Conservation (phyloP, 441 rosid species). For the Adansonia madagascariensis region DNA sequence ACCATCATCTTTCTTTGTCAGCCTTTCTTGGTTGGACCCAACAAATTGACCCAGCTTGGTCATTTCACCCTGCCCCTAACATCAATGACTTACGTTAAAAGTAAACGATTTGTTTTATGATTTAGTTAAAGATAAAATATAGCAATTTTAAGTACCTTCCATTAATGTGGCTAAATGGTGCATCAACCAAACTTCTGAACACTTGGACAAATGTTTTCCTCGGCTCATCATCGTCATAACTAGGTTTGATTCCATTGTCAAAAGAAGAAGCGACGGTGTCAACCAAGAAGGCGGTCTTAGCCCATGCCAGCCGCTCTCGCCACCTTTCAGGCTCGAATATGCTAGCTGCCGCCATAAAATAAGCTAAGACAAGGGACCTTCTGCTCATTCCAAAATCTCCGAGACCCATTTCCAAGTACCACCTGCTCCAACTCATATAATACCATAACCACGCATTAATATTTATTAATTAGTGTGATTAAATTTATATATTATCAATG, state of each 20-base stretch:
- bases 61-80: background rate
- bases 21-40: background rate
- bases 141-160: conserved; percentile 43
- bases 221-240: conserved; percentile 27
- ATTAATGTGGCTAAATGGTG: conserved; percentile 25
- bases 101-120: background rate
- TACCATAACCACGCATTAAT: background rate
- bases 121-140: background rate
- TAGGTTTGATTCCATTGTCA: conserved; percentile 28
- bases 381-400: conserved; percentile 52
- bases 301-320: conserved; percentile 80
- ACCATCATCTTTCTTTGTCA: background rate
- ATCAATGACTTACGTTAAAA: background rate
- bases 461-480: background rate
- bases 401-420: conserved; percentile 59
- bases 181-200: conserved; percentile 35
- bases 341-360: conserved; percentile 71
- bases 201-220: conserved; percentile 54
- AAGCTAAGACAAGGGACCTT: conserved; percentile 51
- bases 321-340: conserved; percentile 80
- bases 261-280: conserved; percentile 51
- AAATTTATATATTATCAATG: too few species aligned
- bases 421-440: conserved; percentile 44
- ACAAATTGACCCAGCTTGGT: background rate
- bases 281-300: conserved; percentile 57